Evolutionary conservation across 225 moss, liverwort and hornwort genomes (phyloP), one percentile per base, ranked within the genome.

Genomic region (Bryoerythrophyllum caledonicum): DNA sequence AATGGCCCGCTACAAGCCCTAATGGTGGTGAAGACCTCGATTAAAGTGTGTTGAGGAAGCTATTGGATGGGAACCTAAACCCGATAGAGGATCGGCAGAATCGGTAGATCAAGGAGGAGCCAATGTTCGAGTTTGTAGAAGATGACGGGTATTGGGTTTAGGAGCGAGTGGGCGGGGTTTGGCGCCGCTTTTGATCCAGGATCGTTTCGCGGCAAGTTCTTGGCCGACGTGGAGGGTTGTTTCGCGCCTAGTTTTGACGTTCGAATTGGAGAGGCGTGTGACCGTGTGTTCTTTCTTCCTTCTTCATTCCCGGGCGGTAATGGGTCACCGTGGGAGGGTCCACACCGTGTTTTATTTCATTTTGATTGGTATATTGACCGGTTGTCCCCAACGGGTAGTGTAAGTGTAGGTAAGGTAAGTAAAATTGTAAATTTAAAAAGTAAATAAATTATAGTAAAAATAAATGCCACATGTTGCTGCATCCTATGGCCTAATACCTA

Each of bases 21-120:
- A 70, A 44, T 10, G 52, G 7, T 60, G 21, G 25, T 44, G 60
- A 34, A 44, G 20, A 35, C 48, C 17, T 49, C 48, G 1, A 7
- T 13, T 49, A 73, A 76, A 73, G 76, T 59, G 80, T 80, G 43
- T 64, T 10, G 60, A 21, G n/a, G 83, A 83, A 73, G 83, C 83
- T 63, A 70, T 0, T 60, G 30, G 13, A 24, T 6, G 59, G 4
- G 49, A 20, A 8, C 54, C 3, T 23, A 20, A 55, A 55, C 21
- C 54, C 54, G 54, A 10, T 10, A 3, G 23, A 10, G 16, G 21
- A 10, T 53, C n/a, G 8, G 8, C 9, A 8, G 52, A 17, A 0
- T 7, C 17, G 0, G 10, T 55, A 23, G 54, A 55, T 10, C 5
- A 2, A 0, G 10, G 54, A 4, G 9, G 4, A 0, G 2, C 9